Base-by-base conservation (phyloP, 148 eudicot species). In the Silene latifolia region DNA sequence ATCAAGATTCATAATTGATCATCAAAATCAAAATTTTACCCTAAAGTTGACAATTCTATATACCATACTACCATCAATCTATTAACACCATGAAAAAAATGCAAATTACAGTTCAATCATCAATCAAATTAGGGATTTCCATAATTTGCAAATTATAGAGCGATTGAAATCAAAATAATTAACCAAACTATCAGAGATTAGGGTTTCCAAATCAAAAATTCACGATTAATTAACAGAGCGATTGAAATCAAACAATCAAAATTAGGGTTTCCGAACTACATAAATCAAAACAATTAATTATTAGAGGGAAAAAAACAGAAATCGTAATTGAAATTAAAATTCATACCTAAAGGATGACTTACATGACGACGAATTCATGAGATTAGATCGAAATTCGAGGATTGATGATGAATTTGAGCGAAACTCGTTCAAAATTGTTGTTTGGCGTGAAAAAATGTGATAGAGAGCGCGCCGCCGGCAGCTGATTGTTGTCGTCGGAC, bases 251-350 rank as follows among this genome's bases (percentile, higher is more conserved):
- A 75, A 3, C 42, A 15, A 51, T 51, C 6, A 48, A 67, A 73
- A 73, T 60, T 73, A 79, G 77, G 81, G 73, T 73, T 71, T 64
- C 58, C 29, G 18, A 72, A n/a, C 4, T 5, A 14, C n/a, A 6
- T 4, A 17, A 32, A n/a, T 23, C 51, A 14, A 7, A 39, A 39
- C 9, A 39, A 39, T 39, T 39, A 39, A 39, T 39, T 39, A 39
- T 39, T 39, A 25, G 11, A 62, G 27, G 23, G 14, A 20, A 24
- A n/a, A n/a, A n/a, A n/a, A n/a, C n/a, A n/a, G n/a, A n/a, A n/a
- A n/a, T n/a, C n/a, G n/a, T n/a, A n/a, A 27, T 27, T 15, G 1
- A 25, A 0, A 53, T 32, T 51, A 11, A 46, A 2, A 11, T 27
- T 10, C 4, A 8, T 44, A 78, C 81, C 81, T 67, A 11, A 17